Percentiles rank a stretch among this genome's conserved stretches.
Conservation (phyloP, 179 eudicot genomes). For the Sideroxylon spinosum region DNA sequence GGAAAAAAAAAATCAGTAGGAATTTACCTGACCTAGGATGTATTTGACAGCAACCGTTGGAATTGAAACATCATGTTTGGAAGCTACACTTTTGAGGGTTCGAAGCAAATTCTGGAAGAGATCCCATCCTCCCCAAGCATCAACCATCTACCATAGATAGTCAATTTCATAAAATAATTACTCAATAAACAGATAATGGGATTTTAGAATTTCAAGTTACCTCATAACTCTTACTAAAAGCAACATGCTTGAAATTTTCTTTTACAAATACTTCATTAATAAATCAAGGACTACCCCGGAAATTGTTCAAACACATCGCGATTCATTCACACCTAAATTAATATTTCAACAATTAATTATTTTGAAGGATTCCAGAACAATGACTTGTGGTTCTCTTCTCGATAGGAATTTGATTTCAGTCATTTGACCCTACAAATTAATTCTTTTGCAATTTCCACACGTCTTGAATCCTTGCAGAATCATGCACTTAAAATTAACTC, state of each 20-base stretch:
- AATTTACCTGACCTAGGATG: slow-evolving; percentile 69
- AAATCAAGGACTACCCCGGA: not conserved
- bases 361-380: not conserved
- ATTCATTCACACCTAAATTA: not conserved
- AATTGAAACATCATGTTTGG: slow-evolving; percentile 83
- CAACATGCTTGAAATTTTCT: slow-evolving; percentile 9
- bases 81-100: slow-evolving; percentile 58
- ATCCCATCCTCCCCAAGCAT: slow-evolving; percentile 99
- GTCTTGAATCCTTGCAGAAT: not conserved
- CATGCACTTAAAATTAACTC: not conserved
- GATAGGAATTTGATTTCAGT: not conserved
- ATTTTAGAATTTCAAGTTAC: not conserved
- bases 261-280: not conserved
- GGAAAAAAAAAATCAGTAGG: not conserved
- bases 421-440: not conserved
- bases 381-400: not conserved
- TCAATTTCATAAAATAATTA: not conserved
- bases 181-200: not conserved
- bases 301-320: not conserved
- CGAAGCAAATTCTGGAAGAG: slow-evolving; percentile 78
- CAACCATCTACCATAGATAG: slow-evolving; percentile 66
- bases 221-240: not conserved
- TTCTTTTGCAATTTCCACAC: not conserved
- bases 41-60: slow-evolving; percentile 83
- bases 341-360: not conserved